Evolutionary conservation across 306 rosid species (phyloP).

Genomic region (Citrullus mucosospermus): DNA sequence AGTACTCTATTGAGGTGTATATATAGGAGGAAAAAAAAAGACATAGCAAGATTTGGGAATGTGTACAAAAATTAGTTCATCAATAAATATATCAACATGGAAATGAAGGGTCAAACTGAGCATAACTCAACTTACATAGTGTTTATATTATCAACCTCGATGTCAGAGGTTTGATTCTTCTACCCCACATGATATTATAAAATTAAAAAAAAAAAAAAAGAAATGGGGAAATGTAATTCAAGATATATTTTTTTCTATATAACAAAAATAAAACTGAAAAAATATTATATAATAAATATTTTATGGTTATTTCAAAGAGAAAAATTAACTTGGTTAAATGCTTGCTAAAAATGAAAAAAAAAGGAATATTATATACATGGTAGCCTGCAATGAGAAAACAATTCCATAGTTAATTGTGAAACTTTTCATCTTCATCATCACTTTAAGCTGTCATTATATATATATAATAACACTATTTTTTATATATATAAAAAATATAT

Average conservation of each 20-base stretch:
- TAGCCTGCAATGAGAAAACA: not conserved
- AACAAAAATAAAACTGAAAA: not conserved
- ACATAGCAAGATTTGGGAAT: not conserved
- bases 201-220: too few relatives aligned
- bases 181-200: too few relatives aligned
- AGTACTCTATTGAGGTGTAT: not conserved
- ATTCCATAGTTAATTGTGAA: not conserved
- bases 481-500: not conserved
- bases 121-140: too few relatives aligned
- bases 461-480: not conserved
- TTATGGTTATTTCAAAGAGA: not conserved
- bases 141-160: too few relatives aligned
- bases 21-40: not conserved
- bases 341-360: not conserved
- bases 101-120: too few relatives aligned
- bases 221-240: too few relatives aligned
- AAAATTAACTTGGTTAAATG: not conserved
- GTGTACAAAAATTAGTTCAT: not conserved
- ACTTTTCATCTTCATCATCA: not conserved
- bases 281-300: not conserved
- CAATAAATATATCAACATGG: not conserved
- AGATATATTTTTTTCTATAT: too few relatives aligned
- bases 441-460: conserved; percentile 1
- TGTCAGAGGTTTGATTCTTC: too few relatives aligned
- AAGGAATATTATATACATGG: conserved; percentile 4